Base-by-base conservation (phyloP, 1,284 basidiomycete genomes). In the Microbotryum scabiosae region DNA sequence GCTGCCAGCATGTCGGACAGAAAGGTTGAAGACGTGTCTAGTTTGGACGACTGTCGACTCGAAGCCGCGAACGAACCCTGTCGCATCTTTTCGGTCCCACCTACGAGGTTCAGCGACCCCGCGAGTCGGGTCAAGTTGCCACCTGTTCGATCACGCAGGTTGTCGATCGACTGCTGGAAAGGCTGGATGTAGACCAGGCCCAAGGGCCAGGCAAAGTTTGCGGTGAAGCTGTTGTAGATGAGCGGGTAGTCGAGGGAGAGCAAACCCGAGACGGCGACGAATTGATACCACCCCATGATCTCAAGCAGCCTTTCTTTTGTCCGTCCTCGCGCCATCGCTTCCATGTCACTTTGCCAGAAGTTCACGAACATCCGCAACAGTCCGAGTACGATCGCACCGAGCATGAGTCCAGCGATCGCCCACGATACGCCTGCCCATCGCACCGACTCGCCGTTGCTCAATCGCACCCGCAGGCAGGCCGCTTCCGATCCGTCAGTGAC, bases 191-290 rank as follows among this genome's bases (percentile, higher is more conserved):
- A 75, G 72, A 97, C 83, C n/a, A 97, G 77, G 0, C 88, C 89
- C 69, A 94, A 76, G 0, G 88, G 81, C 92, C 92, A 97, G 1
- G 85, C 82, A 70, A 96, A 94, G 74, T 96, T 96, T 69, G 85
- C 79, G 1, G 86, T 80, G 55, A 54, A 68, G 21, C 85, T 80
- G 61, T 83, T 80, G 74, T 90, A 96, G 16, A 86, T 82, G 47
- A 82, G 81, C 1, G 94, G 89, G 73, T 90, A 96, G 74, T 94
- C 88, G 70, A 97, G 81, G 67, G 83, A 82, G 63, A 97, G 81
- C 68, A 97, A 79, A 5, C 79, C 86, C 2, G 86, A 84, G 30
- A 82, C 80, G 23, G 85, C 88, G 53, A 92, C 85, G 66, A 84
- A 81, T 76, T 97, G 92, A 72, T 86, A 88, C 57, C 92, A 82